These are phyloP conservation scores for Stenogyne calaminthoides DNA, from an alignment of 305 asterid species.

Conservation along the genomic window DNA sequence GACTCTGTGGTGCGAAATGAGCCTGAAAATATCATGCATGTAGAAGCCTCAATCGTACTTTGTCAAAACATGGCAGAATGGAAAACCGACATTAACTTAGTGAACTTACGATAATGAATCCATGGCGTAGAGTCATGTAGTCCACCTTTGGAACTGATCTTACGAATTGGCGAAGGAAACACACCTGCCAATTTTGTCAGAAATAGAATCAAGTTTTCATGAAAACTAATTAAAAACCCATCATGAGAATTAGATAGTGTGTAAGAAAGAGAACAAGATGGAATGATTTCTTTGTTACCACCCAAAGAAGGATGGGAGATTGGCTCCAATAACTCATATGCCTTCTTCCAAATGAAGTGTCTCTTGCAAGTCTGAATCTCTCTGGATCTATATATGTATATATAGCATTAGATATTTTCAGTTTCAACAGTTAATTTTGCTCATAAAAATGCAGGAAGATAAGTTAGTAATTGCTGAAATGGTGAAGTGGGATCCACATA, in stretches of 20 bases:
- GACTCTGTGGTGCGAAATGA: slow-evolving; percentile 53
- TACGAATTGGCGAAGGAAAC: slow-evolving; percentile 54
- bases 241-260: not conserved
- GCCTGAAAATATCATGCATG: slow-evolving; percentile 42
- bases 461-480: not conserved
- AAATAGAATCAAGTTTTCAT: not conserved
- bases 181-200: slow-evolving; percentile 37
- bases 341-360: slow-evolving; percentile 62
- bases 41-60: too few relatives aligned
- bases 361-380: slow-evolving; percentile 60
- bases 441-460: not conserved
- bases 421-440: not conserved
- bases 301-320: slow-evolving; percentile 46
- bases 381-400: slow-evolving; percentile 47
- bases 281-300: slow-evolving; percentile 31
- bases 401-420: not conserved
- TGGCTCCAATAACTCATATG: slow-evolving; percentile 59
- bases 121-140: slow-evolving; percentile 53
- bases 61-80: too few relatives aligned
- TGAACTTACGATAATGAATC: slow-evolving; percentile 46
- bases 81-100: not conserved
- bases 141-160: slow-evolving; percentile 55
- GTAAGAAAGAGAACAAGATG: not conserved
- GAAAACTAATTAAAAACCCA: not conserved
- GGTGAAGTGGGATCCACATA: slow-evolving; percentile 21